These are phyloP conservation scores for Neurospora sp. DNA, from an alignment of 495 filamentous ascomycete genomes.

Conservation along the genomic window DNA sequence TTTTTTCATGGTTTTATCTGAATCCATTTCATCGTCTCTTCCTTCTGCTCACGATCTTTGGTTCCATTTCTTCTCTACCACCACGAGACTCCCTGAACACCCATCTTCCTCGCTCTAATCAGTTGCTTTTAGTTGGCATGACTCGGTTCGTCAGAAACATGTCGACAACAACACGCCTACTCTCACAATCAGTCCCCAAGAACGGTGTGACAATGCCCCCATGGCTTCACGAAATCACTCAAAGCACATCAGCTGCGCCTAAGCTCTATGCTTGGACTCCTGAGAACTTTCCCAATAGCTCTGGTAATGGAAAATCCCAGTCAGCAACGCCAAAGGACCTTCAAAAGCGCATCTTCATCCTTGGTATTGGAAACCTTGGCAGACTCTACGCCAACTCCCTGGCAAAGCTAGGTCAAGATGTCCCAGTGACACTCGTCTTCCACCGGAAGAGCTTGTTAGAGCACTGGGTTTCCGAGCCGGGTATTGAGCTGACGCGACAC, in stretches of 20 bases:
- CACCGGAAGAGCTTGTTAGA: slow-evolving; percentile 28
- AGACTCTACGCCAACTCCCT: slow-evolving; percentile 30
- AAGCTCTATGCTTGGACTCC: slow-evolving; percentile 25
- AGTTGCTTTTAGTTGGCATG: not conserved
- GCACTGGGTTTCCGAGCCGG: slow-evolving; percentile 25
- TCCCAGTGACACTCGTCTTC: slow-evolving; percentile 39
- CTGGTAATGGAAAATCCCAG: not conserved
- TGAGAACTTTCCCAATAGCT: slow-evolving; percentile 8
- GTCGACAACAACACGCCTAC: not conserved
- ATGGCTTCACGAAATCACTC: slow-evolving; percentile 1
- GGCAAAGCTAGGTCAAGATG: slow-evolving; percentile 16
- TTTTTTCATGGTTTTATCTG: not conserved
- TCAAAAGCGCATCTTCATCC: slow-evolving; percentile 25
- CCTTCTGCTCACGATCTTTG: not conserved
- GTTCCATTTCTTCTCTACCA: not conserved
- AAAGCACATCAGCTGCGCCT: slow-evolving; percentile 5
- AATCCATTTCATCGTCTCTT: not conserved
- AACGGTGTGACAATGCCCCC: not conserved
- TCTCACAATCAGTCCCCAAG: not conserved
- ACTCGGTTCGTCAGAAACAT: not conserved
- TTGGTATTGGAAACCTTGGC: slow-evolving; percentile 49
- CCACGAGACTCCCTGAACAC: not conserved
- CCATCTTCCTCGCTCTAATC: not conserved
- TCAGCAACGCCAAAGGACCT: not conserved
- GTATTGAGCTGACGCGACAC: slow-evolving; percentile 23